phyloP scores from a whole-genome alignment of 106 monocot species.

The Vanilla planifolia region DNA sequence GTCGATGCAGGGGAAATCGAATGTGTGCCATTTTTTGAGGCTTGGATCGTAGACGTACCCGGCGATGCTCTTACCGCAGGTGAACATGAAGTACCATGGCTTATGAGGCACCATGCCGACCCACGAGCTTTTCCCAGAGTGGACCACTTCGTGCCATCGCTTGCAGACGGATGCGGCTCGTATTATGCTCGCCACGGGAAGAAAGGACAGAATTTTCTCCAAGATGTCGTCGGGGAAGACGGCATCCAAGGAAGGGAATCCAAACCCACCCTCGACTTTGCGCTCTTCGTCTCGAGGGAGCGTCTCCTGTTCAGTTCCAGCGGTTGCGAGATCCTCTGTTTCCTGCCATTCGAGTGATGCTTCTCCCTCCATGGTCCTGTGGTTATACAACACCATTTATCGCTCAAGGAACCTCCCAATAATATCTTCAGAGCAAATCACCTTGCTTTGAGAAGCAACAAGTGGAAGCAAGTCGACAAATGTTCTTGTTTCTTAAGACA shows the following conservation, averaged over 20 bases:
- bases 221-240: conserved; percentile 75
- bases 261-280: not conserved
- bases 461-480: not conserved
- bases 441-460: too few relatives aligned
- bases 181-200: conserved; percentile 59
- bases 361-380: conserved; percentile 3
- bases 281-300: not conserved
- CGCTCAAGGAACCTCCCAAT: too few relatives aligned
- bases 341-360: not conserved
- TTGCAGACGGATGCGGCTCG: conserved; percentile 70
- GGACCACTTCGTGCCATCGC: conserved; percentile 64
- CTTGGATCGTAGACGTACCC: conserved; percentile 77
- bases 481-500: not conserved
- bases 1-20: conserved; percentile 73
- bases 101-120: conserved; percentile 30
- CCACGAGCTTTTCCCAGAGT: conserved; percentile 46
- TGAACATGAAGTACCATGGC: conserved; percentile 99
- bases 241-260: conserved; percentile 40
- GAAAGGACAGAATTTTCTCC: conserved; percentile 64
- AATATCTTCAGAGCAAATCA: too few relatives aligned
- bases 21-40: conserved; percentile 69
- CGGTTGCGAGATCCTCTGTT: too few relatives aligned
- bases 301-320: not conserved
- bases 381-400: not conserved
- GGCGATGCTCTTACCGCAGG: conserved; percentile 27